Evolutionary conservation across 148 eudicot species (phyloP), one percentile per base, ranked within the genome.

Genomic region (Fagopyrum homotropicum): DNA sequence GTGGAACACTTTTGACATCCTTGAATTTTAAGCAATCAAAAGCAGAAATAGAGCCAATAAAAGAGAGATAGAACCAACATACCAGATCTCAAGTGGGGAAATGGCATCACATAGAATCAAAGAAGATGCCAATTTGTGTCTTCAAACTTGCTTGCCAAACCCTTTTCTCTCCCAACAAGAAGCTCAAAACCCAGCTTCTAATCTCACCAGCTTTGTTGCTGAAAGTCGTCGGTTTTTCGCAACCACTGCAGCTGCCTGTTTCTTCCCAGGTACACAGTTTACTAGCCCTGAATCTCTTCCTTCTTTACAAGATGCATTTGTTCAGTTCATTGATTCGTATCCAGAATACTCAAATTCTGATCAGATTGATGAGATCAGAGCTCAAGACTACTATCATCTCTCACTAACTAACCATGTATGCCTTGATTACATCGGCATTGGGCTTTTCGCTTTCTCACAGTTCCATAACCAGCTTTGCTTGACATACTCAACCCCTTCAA

Each of bases 251-350:
- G 63, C 76, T 50, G 79, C 90, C 7, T 83, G 93, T 57, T 84
- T 93, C 52, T 83, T 87, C 16, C 92, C 92, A 9, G 50, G 83
- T 77, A 75, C 88, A 52, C 75, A 79, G 22, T 91, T 93, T 81
- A 89, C 88, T 1, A 86, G 88, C 77, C 90, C 87, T 43, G 94
- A 93, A 6, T 87, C 97, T 51, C 85, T 93, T 29, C 97, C 98
- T 7, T 73, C 85, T 5, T 55, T 84, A 4, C 72, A 73, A 4
- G 85, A 87, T 43, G 80, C 90, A 12, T 81, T 83, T 30, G 74
- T 78, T 79, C 26, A 64, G 57, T 7, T 91, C 48, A 79, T 59
- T 8, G 74, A 73, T 15, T 78, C 91, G 12, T 85, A 79, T 61
- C 93, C 98, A n/a, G 81, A 79, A 43, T 93, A 77, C 77, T 75